Evolutionary conservation across 2,329 filamentous ascomycete genomes (phyloP).

Genomic region (Botrytis fabae): DNA sequence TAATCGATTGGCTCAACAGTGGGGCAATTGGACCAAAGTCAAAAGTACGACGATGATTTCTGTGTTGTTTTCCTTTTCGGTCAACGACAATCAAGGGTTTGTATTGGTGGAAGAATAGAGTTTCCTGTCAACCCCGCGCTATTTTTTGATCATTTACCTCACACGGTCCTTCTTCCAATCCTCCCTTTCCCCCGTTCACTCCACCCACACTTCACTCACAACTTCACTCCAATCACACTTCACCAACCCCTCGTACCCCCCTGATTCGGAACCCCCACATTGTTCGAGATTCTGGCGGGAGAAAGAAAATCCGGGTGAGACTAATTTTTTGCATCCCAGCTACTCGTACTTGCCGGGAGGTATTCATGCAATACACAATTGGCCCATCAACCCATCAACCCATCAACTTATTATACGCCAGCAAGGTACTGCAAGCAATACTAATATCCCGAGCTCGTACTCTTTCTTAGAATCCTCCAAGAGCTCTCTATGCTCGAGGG

Average conservation of each 20-base stretch:
- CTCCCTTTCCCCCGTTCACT: neutral
- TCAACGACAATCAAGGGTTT: neutral
- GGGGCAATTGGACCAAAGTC: constrained; percentile 1
- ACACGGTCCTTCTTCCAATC: neutral
- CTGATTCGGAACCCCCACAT: constrained; percentile 4
- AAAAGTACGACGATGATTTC: constrained; percentile 4
- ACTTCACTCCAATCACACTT: constrained; percentile 1
- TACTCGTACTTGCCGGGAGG: neutral
- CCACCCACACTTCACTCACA: neutral
- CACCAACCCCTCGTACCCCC: neutral
- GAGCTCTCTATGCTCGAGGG: too few species aligned
- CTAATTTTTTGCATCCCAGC: neutral
- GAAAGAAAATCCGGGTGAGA: constrained; percentile 14
- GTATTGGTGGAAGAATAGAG: constrained; percentile 17
- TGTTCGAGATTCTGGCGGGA: neutral
- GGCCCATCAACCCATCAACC: neutral
- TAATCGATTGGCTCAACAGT: constrained; percentile 3
- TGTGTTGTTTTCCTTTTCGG: neutral
- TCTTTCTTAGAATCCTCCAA: neutral
- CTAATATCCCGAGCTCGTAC: too few species aligned
- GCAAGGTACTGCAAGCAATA: neutral
- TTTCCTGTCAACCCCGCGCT: constrained; percentile 16
- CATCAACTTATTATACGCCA: too few species aligned
- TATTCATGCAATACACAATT: neutral
- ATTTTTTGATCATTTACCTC: constrained; percentile 12